Percentiles rank a stretch among this genome's conserved stretches.
phyloP scores from a whole-genome alignment of 2,329 filamentous ascomycete genomes.

The Trichoderma gracile region DNA sequence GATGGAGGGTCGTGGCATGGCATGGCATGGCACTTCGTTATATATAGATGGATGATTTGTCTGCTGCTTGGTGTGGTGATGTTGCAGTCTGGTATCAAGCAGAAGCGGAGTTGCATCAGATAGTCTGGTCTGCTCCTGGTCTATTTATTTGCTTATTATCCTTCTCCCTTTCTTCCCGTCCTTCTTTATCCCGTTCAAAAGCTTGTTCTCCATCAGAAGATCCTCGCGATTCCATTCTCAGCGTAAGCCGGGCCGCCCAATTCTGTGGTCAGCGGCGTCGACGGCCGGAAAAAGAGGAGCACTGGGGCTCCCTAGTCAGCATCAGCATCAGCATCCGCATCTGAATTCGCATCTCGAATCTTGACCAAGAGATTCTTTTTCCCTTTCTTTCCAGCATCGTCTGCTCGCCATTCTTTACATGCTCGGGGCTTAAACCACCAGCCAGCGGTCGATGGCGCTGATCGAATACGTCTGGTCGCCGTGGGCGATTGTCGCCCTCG shows the following conservation, averaged over 20 bases:
- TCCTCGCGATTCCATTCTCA: not conserved
- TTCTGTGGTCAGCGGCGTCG: constrained; percentile 3
- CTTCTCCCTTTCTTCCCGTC: no score
- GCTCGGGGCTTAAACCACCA: not conserved
- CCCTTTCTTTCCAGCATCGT: no score
- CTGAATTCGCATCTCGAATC: no score
- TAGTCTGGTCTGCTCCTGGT: no score
- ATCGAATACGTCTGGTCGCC: constrained; percentile 42
- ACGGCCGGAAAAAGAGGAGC: constrained; percentile 7
- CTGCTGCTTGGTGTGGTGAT: not conserved
- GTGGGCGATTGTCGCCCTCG: constrained; percentile 46
- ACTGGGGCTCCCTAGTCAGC: constrained; percentile 12
- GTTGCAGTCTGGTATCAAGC: not conserved
- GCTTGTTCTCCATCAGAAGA: not conserved
- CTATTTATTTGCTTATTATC: no score
- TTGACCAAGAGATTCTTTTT: no score
- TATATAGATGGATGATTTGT: not conserved
- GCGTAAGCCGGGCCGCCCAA: not conserved
- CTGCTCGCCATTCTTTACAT: no score
- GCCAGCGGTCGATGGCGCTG: constrained; percentile 34
- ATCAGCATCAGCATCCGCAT: not conserved
- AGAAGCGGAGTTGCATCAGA: no score
- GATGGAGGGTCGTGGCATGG: no score
- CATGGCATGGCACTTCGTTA: no score
- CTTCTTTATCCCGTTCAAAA: not conserved